Conservation (phyloP, 305 asterid genomes). For the Fraxinus dipetala region DNA sequence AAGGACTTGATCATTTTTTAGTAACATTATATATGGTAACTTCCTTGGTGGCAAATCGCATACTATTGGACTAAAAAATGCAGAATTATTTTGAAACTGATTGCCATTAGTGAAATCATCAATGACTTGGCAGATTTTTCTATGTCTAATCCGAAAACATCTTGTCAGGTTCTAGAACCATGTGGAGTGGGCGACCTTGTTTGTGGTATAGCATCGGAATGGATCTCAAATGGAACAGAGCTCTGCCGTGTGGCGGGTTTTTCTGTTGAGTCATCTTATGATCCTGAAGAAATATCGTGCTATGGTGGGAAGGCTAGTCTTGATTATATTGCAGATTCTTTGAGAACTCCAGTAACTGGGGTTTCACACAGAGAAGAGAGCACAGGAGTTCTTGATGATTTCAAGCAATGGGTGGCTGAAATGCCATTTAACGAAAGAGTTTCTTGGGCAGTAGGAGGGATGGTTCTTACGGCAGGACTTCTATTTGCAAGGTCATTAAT, state of each 20-base stretch:
- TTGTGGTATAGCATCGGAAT: conserved; percentile 92
- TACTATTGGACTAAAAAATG: not conserved
- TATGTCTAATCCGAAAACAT: conserved; percentile 23
- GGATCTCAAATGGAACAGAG: conserved; percentile 97
- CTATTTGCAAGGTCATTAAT: conserved; percentile 63
- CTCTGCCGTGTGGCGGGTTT: conserved; percentile 90
- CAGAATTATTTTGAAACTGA: not conserved
- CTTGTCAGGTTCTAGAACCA: conserved; percentile 83
- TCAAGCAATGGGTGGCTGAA: conserved; percentile 59
- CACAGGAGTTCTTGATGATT: conserved; percentile 40
- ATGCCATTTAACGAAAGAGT: conserved; percentile 62
- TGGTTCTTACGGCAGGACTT: conserved; percentile 95
- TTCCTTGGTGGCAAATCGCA: not conserved
- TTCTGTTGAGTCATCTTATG: conserved; percentile 57
- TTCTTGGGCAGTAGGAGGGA: conserved; percentile 98
- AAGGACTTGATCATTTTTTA: conserved; percentile 2
- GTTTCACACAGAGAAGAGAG: conserved; percentile 36
- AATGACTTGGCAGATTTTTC: conserved; percentile 14
- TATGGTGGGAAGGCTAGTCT: conserved; percentile 83
- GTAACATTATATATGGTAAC: not conserved
- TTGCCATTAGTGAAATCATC: not conserved
- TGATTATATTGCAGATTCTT: conserved; percentile 60
- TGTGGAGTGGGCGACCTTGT: conserved; percentile 82
- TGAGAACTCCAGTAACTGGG: conserved; percentile 55
- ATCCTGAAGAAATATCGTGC: conserved; percentile 57